Conservation (phyloP, 371 early-diverging fungal genomes). For the Smittium mucronatum region DNA sequence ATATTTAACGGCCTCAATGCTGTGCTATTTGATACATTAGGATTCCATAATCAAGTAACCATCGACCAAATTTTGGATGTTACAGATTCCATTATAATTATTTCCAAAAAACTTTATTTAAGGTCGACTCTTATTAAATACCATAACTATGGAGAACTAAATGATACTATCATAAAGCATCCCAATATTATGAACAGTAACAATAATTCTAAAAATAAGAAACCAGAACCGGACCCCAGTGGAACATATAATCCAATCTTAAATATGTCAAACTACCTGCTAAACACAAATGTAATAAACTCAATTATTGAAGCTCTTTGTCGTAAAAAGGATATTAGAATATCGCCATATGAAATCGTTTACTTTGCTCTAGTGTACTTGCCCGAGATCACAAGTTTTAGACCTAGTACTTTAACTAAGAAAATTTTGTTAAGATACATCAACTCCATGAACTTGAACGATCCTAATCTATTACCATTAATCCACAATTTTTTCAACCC, state of each 20-base stretch:
- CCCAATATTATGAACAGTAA: background rate
- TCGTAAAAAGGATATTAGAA: background rate
- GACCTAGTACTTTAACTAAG: too few relatives aligned
- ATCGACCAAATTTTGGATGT: background rate
- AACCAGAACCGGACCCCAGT: background rate
- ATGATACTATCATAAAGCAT: background rate
- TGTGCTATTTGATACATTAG: background rate
- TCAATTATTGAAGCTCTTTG: background rate
- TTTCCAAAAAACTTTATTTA: background rate
- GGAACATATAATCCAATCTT: background rate
- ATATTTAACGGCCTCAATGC: background rate
- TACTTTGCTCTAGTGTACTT: background rate
- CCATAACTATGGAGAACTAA: background rate
- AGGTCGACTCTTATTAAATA: background rate
- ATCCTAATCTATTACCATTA: too few relatives aligned
- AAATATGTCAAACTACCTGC: background rate
- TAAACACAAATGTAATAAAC: background rate
- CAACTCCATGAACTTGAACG: too few relatives aligned
- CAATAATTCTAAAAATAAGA: background rate
- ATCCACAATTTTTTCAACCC: too few relatives aligned
- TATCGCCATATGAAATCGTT: background rate
- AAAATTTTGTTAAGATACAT: too few relatives aligned
- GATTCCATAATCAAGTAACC: background rate
- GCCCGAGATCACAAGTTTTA: too few relatives aligned
- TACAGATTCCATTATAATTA: background rate